Evolutionary conservation across 257 asterid species (phyloP), one percentile per base, ranked within the genome.

Genomic region (Cordia subcordata): DNA sequence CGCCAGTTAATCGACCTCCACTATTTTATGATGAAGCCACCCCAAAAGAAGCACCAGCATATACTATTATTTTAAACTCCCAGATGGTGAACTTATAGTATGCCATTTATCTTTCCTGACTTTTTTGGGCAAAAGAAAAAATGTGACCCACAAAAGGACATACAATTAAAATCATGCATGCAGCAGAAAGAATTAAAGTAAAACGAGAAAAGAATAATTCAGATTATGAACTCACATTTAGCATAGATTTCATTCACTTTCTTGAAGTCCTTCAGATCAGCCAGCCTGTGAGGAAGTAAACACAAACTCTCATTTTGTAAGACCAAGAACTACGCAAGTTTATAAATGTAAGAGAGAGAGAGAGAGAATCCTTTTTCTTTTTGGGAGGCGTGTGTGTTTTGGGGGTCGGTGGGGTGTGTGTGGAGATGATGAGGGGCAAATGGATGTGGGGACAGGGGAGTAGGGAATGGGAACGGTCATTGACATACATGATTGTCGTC

Each of bases 231-330:
- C 97, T 88, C 61, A 92, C 99, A 92, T 78, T 92, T 88, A 62
- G 91, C 97, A 78, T 92, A 92, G 40, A 92, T 88, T 72, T 81
- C 95, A 44, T 92, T 92, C 69, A 92, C 99, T 79, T 64, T 77
- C 85, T 92, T 82, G 84, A 92, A 88, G 77, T 92, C 99, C 57
- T 85, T 83, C 82, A 92, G 80, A 76, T 92, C 99, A 81, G 99
- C 99, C 86, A 92, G 75, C 90, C 99, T 92, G 82, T 19, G 69
- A 22, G 64, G 14, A 32, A 53, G 50, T 33, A 62, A 69, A 44
- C 60, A 35, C 17, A 22, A 33, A 17, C 19, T 42, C 52, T 68
- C 42, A 77, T 18, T 57, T 50, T 50, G 47, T 55, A 39, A 21
- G 63, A 32, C 13, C 46, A 38, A 50, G 58, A 53, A 62, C 15